These are phyloP conservation scores for Brassica juncea DNA, from an alignment of 345 rosid species.

Conservation along the genomic window DNA sequence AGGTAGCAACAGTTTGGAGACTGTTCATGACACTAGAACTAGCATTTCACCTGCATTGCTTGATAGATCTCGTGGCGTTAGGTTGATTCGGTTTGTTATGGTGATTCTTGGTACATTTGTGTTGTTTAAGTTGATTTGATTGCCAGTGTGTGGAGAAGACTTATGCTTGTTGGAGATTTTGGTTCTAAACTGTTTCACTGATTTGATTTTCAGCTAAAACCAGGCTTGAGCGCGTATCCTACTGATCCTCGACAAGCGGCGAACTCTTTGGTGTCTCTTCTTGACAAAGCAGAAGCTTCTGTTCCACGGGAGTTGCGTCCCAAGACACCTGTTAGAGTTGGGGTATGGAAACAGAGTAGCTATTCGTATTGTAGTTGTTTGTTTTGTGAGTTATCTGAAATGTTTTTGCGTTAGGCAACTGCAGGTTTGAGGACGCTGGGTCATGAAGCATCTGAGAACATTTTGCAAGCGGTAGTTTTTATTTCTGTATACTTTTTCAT, in stretches of 20 bases:
- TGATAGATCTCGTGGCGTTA: background rate
- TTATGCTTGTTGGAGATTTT: background rate
- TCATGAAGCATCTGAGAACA: conserved; percentile 74
- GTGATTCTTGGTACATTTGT: background rate
- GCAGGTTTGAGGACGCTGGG: conserved; percentile 93
- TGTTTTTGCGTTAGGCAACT: conserved; percentile 61
- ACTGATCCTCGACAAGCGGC: conserved; percentile 76
- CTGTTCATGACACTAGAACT: background rate
- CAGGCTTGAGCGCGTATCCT: conserved; percentile 86
- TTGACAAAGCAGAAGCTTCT: conserved; percentile 79
- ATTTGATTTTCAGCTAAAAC: conserved; percentile 44
- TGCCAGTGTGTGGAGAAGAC: background rate
- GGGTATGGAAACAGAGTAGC: conserved; percentile 55
- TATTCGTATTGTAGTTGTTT: background rate
- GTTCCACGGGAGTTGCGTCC: conserved; percentile 77
- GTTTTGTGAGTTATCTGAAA: background rate
- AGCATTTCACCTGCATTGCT: too few species aligned
- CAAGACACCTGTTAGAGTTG: conserved; percentile 96
- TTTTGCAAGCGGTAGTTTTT: conserved; percentile 74
- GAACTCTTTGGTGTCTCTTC: conserved; percentile 61
- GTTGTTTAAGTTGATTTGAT: background rate
- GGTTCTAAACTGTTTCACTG: background rate
- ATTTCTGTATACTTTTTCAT: conserved; percentile 3
- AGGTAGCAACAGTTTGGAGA: background rate
- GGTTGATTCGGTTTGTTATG: background rate